Percentiles rank a stretch among this genome's conserved stretches.
Conservation (phyloP, 2,329 filamentous ascomycete genomes). For the Fusarium drepaniforme region DNA sequence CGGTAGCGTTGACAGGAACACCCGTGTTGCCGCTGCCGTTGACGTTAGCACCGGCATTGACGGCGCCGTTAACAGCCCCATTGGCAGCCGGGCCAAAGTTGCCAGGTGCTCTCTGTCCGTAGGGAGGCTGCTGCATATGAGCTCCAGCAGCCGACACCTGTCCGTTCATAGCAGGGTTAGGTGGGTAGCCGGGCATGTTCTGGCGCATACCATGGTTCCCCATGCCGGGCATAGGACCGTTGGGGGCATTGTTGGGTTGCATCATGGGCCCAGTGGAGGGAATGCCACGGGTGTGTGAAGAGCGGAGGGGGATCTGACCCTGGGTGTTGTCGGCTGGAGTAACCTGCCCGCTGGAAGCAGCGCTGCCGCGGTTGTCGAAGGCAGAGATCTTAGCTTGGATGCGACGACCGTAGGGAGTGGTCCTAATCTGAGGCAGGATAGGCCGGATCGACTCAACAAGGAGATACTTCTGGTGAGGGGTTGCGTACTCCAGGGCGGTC, state of each 20-base stretch:
- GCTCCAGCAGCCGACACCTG: constrained; percentile 43
- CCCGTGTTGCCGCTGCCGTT: constrained; percentile 6
- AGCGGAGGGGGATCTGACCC: constrained; percentile 65
- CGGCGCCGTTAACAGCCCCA: constrained; percentile 42
- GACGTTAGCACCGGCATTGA: constrained; percentile 24
- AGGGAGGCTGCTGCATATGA: constrained; percentile 46
- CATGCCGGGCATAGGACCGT: constrained; percentile 37
- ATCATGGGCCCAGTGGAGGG: constrained; percentile 55
- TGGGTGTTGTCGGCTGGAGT: constrained; percentile 66
- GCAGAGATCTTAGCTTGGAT: constrained; percentile 88
- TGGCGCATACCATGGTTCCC: constrained; percentile 47
- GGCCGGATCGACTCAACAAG: constrained; percentile 89
- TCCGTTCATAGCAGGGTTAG: constrained; percentile 48
- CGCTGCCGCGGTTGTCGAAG: constrained; percentile 63
- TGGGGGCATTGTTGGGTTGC: constrained; percentile 43
- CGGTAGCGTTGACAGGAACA: constrained; percentile 18
- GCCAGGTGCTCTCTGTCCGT: constrained; percentile 43
- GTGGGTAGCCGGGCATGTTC: constrained; percentile 51
- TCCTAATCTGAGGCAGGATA: constrained; percentile 84
- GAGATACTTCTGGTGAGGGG: constrained; percentile 76
- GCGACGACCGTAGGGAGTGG: constrained; percentile 93
- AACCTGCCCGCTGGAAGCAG: constrained; percentile 60
- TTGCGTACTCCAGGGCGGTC: constrained; percentile 90
- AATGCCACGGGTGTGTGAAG: constrained; percentile 57
- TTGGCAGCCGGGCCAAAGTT: constrained; percentile 43